phyloP scores from a whole-genome alignment of 2,329 filamentous ascomycete species.

The Aureobasidium melanogenum region DNA sequence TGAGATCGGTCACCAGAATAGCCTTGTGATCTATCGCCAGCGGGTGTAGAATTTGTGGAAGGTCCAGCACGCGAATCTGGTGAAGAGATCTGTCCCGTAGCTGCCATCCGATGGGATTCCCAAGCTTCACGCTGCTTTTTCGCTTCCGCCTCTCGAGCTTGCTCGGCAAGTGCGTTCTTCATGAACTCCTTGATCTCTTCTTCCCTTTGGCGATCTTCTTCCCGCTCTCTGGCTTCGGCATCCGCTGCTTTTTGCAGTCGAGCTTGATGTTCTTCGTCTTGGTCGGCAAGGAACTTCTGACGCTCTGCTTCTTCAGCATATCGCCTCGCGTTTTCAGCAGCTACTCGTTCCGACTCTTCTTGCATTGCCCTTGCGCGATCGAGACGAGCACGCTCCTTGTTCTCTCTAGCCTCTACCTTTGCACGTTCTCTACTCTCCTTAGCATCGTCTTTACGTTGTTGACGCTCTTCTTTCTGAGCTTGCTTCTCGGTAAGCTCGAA shows the following conservation, averaged over 20 bases:
- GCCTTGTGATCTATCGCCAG: not conserved
- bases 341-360: conserved; percentile 25
- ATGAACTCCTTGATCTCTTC: conserved; percentile 12
- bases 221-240: not conserved
- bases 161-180: not conserved
- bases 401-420: conserved; percentile 23
- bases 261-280: conserved; percentile 14
- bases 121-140: conserved; percentile 18
- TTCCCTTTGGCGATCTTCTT: not conserved
- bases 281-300: conserved; percentile 14
- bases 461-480: conserved; percentile 37
- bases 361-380: conserved; percentile 27
- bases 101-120: not conserved
- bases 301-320: conserved; percentile 13
- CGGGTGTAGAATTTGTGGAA: not conserved
- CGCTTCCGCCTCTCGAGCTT: conserved; percentile 9
- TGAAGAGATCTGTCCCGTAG: not conserved
- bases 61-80: not conserved
- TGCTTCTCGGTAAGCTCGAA: conserved; percentile 52
- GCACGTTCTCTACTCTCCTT: conserved; percentile 22
- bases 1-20: not conserved
- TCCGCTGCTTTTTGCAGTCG: conserved; percentile 3
- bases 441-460: conserved; percentile 26
- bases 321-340: conserved; percentile 16
- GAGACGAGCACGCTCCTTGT: conserved; percentile 18